These are phyloP conservation scores for Ophiocordyceps sinensis DNA, from an alignment of 2,329 filamentous ascomycete genomes.

Conservation along the genomic window DNA sequence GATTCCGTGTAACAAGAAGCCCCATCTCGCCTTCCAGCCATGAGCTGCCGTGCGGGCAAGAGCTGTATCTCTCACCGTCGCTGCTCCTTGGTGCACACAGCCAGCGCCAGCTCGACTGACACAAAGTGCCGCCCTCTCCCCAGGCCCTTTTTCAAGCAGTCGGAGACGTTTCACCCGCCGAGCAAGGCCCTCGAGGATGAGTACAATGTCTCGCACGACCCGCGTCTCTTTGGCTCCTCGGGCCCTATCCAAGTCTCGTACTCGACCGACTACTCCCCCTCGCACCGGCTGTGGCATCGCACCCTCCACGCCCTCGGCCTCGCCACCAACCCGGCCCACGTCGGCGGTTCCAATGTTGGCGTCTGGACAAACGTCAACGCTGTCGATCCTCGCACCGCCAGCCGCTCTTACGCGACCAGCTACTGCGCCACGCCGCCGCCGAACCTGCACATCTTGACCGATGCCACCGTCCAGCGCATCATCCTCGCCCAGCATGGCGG, in stretches of 20 bases:
- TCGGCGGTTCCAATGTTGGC: constrained; percentile 34
- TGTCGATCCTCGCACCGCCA: constrained; percentile 28
- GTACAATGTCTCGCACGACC: constrained; percentile 23
- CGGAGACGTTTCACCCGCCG: constrained; percentile 30
- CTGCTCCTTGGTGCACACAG: too few species aligned
- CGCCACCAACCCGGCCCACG: constrained; percentile 24
- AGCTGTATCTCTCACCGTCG: too few species aligned
- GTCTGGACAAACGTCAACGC: constrained; percentile 34
- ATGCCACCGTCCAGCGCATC: constrained; percentile 13
- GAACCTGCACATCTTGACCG: constrained; percentile 25
- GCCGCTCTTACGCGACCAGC: constrained; percentile 31
- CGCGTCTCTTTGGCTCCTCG: constrained; percentile 22
- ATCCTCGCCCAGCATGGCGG: constrained; percentile 10
- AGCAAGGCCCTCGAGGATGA: constrained; percentile 16
- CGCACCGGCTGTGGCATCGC: constrained; percentile 31
- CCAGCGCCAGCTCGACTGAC: background rate
- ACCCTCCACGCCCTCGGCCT: constrained; percentile 29
- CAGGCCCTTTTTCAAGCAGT: constrained; percentile 35
- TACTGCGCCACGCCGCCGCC: constrained; percentile 25
- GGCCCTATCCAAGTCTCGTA: constrained; percentile 37
- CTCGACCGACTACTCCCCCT: constrained; percentile 20
- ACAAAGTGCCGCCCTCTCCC: background rate
- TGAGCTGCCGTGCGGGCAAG: too few species aligned
- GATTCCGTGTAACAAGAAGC: too few species aligned
- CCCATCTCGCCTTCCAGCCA: too few species aligned